Evolutionary conservation across 179 eudicot genomes (phyloP), one percentile per base, ranked within the genome.

Genomic region (Heliamphora pulchella): DNA sequence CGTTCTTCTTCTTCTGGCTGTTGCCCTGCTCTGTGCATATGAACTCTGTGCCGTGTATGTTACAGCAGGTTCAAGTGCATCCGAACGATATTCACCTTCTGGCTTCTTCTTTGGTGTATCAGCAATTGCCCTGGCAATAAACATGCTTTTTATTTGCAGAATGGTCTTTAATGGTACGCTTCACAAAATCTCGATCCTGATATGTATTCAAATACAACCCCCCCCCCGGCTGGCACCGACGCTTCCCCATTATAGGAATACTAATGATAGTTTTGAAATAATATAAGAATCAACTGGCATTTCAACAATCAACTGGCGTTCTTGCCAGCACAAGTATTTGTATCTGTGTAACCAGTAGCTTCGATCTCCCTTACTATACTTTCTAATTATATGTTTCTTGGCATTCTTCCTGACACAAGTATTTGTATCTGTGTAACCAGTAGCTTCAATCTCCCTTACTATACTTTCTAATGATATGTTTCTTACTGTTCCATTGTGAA

Each of bases 81-180:
- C 97, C 1, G 90, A 91, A 69, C 85, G 91, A 70, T 96, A 96
- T 84, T 94, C 99, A 59, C 96, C 99, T 65, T 96, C 98, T 22
- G 99, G 98, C 41, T 94, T 96, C 89, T 96, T 96, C 91, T 96
- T 96, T 86, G 98, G 99, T 75, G 99, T 96, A 75, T 96, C 99
- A 67, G 99, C 98, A 74, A 90, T 96, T 86, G 97, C 98, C 80
- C 89, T 96, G 74, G 99, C 99, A 0, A 88, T 92, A 89, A 96
- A 96, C 86, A 96, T 96, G 98, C 99, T 96, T 78, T 96, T 96
- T 74, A 94, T 96, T 58, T 96, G 98, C 87, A 90, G 98, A 81
- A 96, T 96, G 96, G 91, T 96, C 57, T 96, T 96, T 83, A 90
- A 96, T 88, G 99, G 99, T 96, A 91, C 83, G 88, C 54, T 13